Percentiles rank a stretch among this genome's conserved stretches.
Conservation (phyloP, 106 monocot species). For the Vanilla planifolia region DNA sequence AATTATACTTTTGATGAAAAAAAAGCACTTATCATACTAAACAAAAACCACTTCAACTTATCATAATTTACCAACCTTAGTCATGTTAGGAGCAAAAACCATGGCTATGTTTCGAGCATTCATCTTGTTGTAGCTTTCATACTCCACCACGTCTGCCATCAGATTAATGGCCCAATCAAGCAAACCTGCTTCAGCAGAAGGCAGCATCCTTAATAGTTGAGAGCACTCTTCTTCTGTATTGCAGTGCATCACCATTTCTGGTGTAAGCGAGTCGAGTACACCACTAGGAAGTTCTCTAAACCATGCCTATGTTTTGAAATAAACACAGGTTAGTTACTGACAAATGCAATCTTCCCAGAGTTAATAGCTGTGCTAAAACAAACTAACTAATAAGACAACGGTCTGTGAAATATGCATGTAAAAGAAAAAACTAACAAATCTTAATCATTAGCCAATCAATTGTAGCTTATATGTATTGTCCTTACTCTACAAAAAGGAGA, state of each 20-base stretch:
- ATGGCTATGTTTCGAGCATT: slow-evolving; percentile 89
- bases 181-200: slow-evolving; percentile 62
- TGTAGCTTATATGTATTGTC: too few relatives aligned
- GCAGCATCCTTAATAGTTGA: slow-evolving; percentile 40
- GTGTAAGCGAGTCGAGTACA: slow-evolving; percentile 60
- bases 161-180: slow-evolving; percentile 86
- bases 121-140: slow-evolving; percentile 81
- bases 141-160: slow-evolving; percentile 83
- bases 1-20: too few relatives aligned
- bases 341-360: too few relatives aligned
- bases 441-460: too few relatives aligned
- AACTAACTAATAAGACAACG: too few relatives aligned
- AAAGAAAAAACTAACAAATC: too few relatives aligned
- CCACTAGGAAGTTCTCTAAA: slow-evolving; percentile 89
- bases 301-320: slow-evolving; percentile 55
- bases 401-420: too few relatives aligned
- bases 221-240: slow-evolving; percentile 72
- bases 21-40: too few relatives aligned
- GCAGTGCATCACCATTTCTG: slow-evolving; percentile 83
- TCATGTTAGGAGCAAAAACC: slow-evolving; percentile 99
- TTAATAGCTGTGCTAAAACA: too few relatives aligned
- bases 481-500: too few relatives aligned
- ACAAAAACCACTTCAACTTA: too few relatives aligned
- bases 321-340: background rate
- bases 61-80: slow-evolving; percentile 64